Evolutionary conservation across 192 early-diverging fungal species (phyloP), one percentile per base, ranked within the genome.

Genomic region (Backusella liffmaniae): DNA sequence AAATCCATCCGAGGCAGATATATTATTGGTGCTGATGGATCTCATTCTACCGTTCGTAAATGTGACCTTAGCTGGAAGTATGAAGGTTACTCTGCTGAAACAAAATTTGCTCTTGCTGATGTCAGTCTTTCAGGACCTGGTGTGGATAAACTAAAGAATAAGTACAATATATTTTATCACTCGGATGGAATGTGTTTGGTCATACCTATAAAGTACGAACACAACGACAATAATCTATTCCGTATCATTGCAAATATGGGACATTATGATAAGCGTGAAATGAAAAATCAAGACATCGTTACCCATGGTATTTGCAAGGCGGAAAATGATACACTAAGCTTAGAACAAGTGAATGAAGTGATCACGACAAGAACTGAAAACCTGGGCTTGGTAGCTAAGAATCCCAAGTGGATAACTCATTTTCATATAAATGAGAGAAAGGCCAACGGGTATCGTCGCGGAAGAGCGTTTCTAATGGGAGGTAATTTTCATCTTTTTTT

Each of bases 361-460:
- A 26, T 76, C 0, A 41, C 26, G 15, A 6, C 72, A 30, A 67
- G 81, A 34, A 21, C 29, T 12, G 72, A 65, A 8, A 13, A 10
- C 7, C 34, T 76, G 4, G 56, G 69, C 0, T 30, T 76, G 3
- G 42, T 67, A 26, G 46, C 65, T 12, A 21, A 5, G 0, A 35
- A 76, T 2, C 34, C 71, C 5, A 39, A 12, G 4, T 82, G 81
- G 81, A 9, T 76, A 18, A 59, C 56, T 21, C 62, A 69, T 15
- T 82, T 79, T 67, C 32, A 62, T 34, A 62, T 82, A 66, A 82
- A 79, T 70, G 81, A 82, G 49, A 37, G 81, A 16, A 72, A 56
- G 10, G 81, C 74, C 0, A 78, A 82, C 39, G 66, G 56, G 4
- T 82, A 71, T 44, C 39, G 77, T 6, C 62, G 77, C 13, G 49